Base-by-base conservation (phyloP, 2,329 filamentous ascomycete genomes). In the Pseudopithomyces chartarum region DNA sequence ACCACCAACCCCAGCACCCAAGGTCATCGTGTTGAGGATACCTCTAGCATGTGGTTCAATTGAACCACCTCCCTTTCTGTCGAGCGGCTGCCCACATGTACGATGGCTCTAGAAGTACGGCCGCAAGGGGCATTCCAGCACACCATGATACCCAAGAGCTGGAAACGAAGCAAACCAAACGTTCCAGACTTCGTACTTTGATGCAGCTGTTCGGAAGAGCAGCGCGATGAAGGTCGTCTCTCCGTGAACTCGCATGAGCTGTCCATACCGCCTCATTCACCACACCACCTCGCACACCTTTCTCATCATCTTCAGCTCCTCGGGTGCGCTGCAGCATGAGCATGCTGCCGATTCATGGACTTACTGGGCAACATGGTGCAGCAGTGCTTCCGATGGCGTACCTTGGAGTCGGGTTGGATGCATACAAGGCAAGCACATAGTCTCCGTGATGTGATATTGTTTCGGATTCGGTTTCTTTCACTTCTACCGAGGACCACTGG, bases 11-110 rank as follows among this genome's bases (percentile, higher is more conserved):
- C 57, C 34, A 48, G 43, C 17, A 62, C 57, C 46, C 32, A 45
- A 66, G n/a, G 66, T 62, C 1, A 52, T 70, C 32, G 45, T 69
- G 8, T 64, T 47, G 60, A 70, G 33, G 48, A 69, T 38, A 61
- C 56, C 1, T 69, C 63, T 55, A 45, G 22, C 26, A 62, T 61
- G 34, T 66, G 63, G 26, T 8, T 8, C 26, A 29, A 29, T 29
- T 29, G 26, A 29, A 29, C 26, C n/a, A n/a, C n/a, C n/a, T 29
- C 8, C 26, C 8, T 8, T 29, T 8, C 26, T 8, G 8, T 8
- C 26, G 8, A 29, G 26, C 26, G 26, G 8, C 26, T 8, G 8
- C 26, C 26, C 26, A 5, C 26, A 29, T 5, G 4, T 8, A 29
- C 8, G 5, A 29, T 29, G 26, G 5, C 5, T 29, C 4, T 5